Evolutionary conservation across 805 yeast species (phyloP).

Genomic region (Wickerhamomyces kurtzmanii): DNA sequence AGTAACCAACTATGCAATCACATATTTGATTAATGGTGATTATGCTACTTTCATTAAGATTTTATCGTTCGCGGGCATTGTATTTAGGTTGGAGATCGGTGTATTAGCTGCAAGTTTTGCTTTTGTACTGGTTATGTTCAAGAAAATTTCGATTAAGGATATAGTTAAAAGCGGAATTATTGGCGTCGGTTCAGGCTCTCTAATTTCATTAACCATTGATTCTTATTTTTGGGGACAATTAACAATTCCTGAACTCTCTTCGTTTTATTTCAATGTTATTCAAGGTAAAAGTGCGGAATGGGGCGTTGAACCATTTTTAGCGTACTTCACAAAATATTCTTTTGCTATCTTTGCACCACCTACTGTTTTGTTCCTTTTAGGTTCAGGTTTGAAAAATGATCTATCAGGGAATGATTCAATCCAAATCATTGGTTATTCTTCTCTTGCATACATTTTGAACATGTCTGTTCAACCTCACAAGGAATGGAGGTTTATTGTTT

Average conservation of each 20-base stretch:
- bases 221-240: slow-evolving; percentile 62
- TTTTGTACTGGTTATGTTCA: slow-evolving; percentile 30
- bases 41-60: slow-evolving; percentile 37
- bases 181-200: slow-evolving; percentile 46
- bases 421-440: slow-evolving; percentile 38
- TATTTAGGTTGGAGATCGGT: slow-evolving; percentile 67
- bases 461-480: slow-evolving; percentile 85
- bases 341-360: slow-evolving; percentile 34
- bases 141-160: slow-evolving; percentile 33
- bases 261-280: slow-evolving; percentile 70
- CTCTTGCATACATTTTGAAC: slow-evolving; percentile 43
- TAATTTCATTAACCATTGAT: slow-evolving; percentile 45
- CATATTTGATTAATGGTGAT: slow-evolving; percentile 39
- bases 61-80: slow-evolving; percentile 51
- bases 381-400: slow-evolving; percentile 26
- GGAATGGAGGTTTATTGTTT: slow-evolving; percentile 87
- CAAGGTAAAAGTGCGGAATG: slow-evolving; percentile 65
- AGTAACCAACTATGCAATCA: slow-evolving; percentile 45
- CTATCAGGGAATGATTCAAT: slow-evolving; percentile 21
- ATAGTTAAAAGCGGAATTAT: slow-evolving; percentile 27
- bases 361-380: slow-evolving; percentile 29
- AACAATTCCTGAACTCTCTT: slow-evolving; percentile 66
- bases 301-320: slow-evolving; percentile 73
- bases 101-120: slow-evolving; percentile 42
- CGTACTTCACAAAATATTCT: slow-evolving; percentile 47